Base-by-base conservation (phyloP, 371 early-diverging fungal species). In the Mucor indicus region DNA sequence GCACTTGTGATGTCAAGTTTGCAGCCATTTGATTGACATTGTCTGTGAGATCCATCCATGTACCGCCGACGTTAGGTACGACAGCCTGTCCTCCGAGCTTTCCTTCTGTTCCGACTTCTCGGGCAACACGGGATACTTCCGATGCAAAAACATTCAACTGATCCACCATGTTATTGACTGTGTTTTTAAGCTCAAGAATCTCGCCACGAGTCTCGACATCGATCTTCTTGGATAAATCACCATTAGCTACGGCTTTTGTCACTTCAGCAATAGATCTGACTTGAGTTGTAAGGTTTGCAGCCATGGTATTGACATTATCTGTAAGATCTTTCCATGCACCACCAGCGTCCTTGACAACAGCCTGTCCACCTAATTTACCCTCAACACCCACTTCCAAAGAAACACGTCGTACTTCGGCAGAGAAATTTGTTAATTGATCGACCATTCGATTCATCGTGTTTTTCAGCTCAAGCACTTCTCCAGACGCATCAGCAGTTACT, bases 301-400 rank as follows among this genome's bases (percentile, higher is more conserved):
- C 85, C 85, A 84, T 55, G 49, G 64, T 62, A 32, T 84, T 84
- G 36, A 84, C 81, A 37, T 79, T 84, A 24, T 80, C 77, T 0
- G 86, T 86, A 11, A 84, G 57, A 21, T 79, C 83, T 36, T 74
- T 78, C 86, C 86, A 86, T 0, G 75, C 81, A 19, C 86, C 86
- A 32, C 53, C 77, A 1, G 80, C 80, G 21, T 69, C 72, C 20
- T 72, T 58, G 0, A 83, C 84, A 1, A 23, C 22, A 9, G 74
- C 75, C 32, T 75, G 69, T 0, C 75, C 72, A 4, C 82, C 62
- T 41, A 76, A 39, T 73, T 64, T 61, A 7, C 85, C 83, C 19
- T 83, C 81, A 0, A 82, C 81, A 0, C 81, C 83, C 24, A 50
- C 42, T 61, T 79, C 78, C 25, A 53, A 52, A 4, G 81, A 73